A percentile compares a stretch with the other conserved stretches of the same genome.
Conservation (phyloP, 495 filamentous ascomycete species). For the Lophium mytilinum region DNA sequence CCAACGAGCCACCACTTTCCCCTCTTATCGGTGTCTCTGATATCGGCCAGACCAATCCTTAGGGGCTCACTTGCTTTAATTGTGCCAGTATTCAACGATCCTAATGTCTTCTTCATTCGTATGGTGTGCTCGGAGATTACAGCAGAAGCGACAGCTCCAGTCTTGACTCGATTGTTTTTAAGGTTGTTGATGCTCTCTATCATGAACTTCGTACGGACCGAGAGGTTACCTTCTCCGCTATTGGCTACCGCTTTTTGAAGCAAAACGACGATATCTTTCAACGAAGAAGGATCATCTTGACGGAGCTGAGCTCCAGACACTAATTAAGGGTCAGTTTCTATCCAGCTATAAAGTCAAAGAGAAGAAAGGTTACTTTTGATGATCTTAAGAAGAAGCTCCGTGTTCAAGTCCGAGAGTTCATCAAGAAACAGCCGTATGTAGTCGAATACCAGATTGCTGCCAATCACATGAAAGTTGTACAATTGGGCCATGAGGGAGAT, state of each 20-base stretch:
- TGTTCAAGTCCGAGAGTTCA: constrained; percentile 77
- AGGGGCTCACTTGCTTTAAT: constrained; percentile 74
- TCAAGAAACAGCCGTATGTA: constrained; percentile 71
- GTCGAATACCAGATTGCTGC: constrained; percentile 77
- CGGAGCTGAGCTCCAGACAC: constrained; percentile 54
- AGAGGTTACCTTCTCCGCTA: constrained; percentile 59
- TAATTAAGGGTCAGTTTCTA: not conserved
- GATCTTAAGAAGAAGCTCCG: constrained; percentile 79
- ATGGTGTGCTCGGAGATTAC: constrained; percentile 68
- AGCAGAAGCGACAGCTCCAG: constrained; percentile 51
- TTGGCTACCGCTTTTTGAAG: constrained; percentile 64
- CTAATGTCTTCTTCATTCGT: constrained; percentile 75
- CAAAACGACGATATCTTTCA: constrained; percentile 81
- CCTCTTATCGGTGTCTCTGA: constrained; percentile 70
- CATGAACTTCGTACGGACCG: constrained; percentile 94
- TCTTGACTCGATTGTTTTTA: constrained; percentile 87
- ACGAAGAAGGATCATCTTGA: constrained; percentile 79
- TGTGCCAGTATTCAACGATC: constrained; percentile 59
- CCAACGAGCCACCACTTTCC: constrained; percentile 99
- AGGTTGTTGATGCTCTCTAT: constrained; percentile 91
- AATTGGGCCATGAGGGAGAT: constrained; percentile 77
- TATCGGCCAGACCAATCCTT: constrained; percentile 69
- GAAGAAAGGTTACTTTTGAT: constrained; percentile 51
- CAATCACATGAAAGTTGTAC: constrained; percentile 85
- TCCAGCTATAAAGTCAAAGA: not conserved